Percentiles rank a stretch among this genome's conserved stretches.
phyloP scores from a whole-genome alignment of 164 flowering plant species.

The Kingdonia uniflora region DNA sequence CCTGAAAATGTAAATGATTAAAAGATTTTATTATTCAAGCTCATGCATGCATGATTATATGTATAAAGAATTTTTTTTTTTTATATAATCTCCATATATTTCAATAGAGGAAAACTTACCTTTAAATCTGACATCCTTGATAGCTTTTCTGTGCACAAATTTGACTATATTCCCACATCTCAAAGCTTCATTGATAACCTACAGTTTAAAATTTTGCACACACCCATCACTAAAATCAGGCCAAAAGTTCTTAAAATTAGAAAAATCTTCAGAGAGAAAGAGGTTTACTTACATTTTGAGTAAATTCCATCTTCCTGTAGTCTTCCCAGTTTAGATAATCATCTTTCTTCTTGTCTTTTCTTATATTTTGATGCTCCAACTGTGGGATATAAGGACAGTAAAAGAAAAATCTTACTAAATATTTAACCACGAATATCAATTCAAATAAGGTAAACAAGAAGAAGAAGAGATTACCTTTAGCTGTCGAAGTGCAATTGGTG shows the following conservation, averaged over 20 bases:
- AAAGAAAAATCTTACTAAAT: no score
- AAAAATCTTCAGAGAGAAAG: background rate
- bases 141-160: slow-evolving; percentile 67
- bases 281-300: slow-evolving; percentile 36
- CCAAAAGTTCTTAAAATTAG: background rate
- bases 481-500: slow-evolving; percentile 35
- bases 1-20: slow-evolving; percentile 18
- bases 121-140: slow-evolving; percentile 55
- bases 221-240: background rate
- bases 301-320: slow-evolving; percentile 52
- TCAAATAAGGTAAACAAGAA: background rate
- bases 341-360: slow-evolving; percentile 30
- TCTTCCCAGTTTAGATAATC: slow-evolving; percentile 58
- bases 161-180: slow-evolving; percentile 66
- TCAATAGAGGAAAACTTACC: slow-evolving; percentile 20
- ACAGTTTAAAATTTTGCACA: background rate
- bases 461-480: slow-evolving; percentile 27
- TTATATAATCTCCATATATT: background rate
- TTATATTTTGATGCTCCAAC: slow-evolving; percentile 44
- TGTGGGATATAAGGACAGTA: slow-evolving; percentile 6
- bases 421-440: background rate
- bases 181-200: slow-evolving; percentile 66
- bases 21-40: background rate
- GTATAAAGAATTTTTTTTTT: background rate
- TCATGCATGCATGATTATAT: slow-evolving; percentile 19